Conservation (phyloP, 1,284 basidiomycete species). For the Ustilago nuda region DNA sequence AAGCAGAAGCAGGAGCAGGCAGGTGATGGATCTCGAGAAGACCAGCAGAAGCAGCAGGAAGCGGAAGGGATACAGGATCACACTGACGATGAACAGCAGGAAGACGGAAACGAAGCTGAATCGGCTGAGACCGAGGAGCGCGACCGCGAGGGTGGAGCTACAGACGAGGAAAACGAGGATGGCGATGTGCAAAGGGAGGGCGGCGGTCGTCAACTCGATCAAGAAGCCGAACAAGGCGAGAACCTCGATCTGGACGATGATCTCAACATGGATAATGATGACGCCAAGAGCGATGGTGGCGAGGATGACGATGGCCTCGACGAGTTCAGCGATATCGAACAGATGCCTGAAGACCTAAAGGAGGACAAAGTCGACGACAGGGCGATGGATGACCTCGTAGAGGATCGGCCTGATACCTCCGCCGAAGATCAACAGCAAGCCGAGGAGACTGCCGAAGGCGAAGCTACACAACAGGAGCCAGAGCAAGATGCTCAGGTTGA, state of each 20-base stretch:
- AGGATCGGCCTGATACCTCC: slow-evolving; percentile 21
- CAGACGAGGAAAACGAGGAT: slow-evolving; percentile 66
- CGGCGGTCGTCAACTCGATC: slow-evolving; percentile 66
- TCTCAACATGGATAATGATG: slow-evolving; percentile 56
- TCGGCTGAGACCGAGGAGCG: slow-evolving; percentile 49
- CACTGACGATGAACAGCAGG: slow-evolving; percentile 22
- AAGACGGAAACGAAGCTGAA: slow-evolving; percentile 40
- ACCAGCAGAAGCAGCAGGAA: slow-evolving; percentile 70
- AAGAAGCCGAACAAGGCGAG: slow-evolving; percentile 67
- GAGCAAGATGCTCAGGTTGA: slow-evolving; percentile 47
- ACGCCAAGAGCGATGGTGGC: slow-evolving; percentile 60
- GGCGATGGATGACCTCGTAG: slow-evolving; percentile 43
- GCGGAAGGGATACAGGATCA: slow-evolving; percentile 28
- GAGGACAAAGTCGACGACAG: slow-evolving; percentile 33
- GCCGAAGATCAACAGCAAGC: slow-evolving; percentile 56
- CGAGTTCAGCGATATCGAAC: slow-evolving; percentile 77
- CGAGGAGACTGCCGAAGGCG: slow-evolving; percentile 62
- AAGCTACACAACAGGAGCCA: slow-evolving; percentile 30
- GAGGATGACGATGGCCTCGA: slow-evolving; percentile 73
- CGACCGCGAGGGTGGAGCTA: slow-evolving; percentile 60
- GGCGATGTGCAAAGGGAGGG: slow-evolving; percentile 70
- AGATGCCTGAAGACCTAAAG: slow-evolving; percentile 70
- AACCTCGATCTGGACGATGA: slow-evolving; percentile 65
- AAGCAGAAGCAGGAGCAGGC: slow-evolving; percentile 71
- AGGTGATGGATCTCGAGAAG: slow-evolving; percentile 68